phyloP scores from a whole-genome alignment of 2,329 filamentous ascomycete genomes.

The Sporothrix mexicana region DNA sequence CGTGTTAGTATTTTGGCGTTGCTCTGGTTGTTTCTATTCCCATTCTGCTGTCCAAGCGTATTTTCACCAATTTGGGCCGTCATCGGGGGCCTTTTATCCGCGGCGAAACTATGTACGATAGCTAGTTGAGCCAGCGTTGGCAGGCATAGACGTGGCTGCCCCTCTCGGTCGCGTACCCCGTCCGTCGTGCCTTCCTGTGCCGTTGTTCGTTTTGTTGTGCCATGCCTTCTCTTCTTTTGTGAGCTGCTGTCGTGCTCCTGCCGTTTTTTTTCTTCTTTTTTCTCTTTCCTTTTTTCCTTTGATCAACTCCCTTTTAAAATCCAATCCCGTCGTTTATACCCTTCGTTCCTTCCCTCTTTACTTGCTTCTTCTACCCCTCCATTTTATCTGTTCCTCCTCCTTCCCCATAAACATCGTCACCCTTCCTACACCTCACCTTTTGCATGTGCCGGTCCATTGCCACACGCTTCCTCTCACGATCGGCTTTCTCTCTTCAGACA shows the following conservation, averaged over 20 bases:
- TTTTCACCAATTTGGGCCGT: conserved; percentile 29
- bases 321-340: neutral
- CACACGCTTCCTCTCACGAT: neutral
- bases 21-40: neutral
- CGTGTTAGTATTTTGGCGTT: too few relatives aligned
- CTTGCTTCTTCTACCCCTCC: neutral
- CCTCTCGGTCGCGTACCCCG: conserved; percentile 7
- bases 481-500: neutral
- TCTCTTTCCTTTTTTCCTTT: neutral
- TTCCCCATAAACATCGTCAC: neutral
- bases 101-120: neutral
- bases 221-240: neutral
- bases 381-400: neutral
- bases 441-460: conserved; percentile 5
- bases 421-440: neutral
- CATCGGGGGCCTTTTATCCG: conserved; percentile 32
- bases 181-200: conserved; percentile 15
- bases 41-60: neutral
- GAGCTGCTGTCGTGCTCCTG: neutral
- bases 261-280: neutral
- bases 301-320: neutral
- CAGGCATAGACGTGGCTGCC: neutral
- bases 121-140: too few relatives aligned
- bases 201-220: neutral
- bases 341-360: conserved; percentile 9